phyloP scores from a whole-genome alignment of 164 flowering plant species.

The Vitis rotundifolia region DNA sequence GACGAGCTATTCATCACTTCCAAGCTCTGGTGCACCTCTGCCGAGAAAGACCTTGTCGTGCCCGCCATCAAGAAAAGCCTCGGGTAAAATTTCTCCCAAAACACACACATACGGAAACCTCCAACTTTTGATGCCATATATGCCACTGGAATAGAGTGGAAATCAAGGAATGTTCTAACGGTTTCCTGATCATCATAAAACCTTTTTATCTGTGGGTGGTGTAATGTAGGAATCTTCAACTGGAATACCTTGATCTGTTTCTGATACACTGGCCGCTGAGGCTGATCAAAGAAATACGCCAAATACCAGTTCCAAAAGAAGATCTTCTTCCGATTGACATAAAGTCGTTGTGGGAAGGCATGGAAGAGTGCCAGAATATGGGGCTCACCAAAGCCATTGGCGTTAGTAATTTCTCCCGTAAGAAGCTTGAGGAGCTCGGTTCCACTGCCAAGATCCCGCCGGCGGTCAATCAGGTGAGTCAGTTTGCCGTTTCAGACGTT shows the following conservation, averaged over 20 bases:
- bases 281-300: too few species aligned
- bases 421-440: slow-evolving; percentile 33
- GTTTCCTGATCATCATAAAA: too few species aligned
- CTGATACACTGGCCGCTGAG: too few species aligned
- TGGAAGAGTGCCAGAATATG: slow-evolving; percentile 26
- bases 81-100: slow-evolving; percentile 10
- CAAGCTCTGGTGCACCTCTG: slow-evolving; percentile 34
- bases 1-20: slow-evolving; percentile 40
- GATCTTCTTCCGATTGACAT: background rate
- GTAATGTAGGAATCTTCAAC: too few species aligned
- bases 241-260: too few species aligned
- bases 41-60: slow-evolving; percentile 23
- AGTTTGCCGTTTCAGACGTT: too few species aligned
- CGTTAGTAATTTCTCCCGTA: slow-evolving; percentile 48
- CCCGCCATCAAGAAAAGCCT: slow-evolving; percentile 31
- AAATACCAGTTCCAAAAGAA: slow-evolving; percentile 11
- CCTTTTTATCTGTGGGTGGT: too few species aligned
- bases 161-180: too few species aligned
- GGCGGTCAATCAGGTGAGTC: too few species aligned
- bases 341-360: too few species aligned
- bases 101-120: background rate
- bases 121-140: background rate
- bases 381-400: slow-evolving; percentile 50
- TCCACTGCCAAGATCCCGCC: slow-evolving; percentile 44
- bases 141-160: too few species aligned